phyloP scores from a whole-genome alignment of 805 yeast species.

The Hanseniaspora opuntiae region DNA sequence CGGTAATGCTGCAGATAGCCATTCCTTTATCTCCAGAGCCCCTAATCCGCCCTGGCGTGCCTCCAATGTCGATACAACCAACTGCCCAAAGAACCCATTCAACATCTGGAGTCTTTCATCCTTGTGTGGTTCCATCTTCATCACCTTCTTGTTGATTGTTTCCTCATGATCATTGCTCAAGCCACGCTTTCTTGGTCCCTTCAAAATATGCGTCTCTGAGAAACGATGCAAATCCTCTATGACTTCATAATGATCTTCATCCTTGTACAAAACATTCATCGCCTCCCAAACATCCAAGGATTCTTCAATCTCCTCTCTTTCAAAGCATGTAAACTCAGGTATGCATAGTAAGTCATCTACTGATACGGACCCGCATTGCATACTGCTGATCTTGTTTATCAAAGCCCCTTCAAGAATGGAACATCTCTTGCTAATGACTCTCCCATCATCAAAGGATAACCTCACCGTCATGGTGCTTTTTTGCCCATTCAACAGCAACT shows the following conservation, averaged over 20 bases:
- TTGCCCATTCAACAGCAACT: constrained; percentile 41
- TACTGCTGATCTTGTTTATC: neutral
- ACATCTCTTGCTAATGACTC: constrained; percentile 17
- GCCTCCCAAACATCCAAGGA: constrained; percentile 52
- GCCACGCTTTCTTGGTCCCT: neutral
- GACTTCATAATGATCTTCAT: constrained; percentile 15
- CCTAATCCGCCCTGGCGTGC: neutral
- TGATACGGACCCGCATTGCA: constrained; percentile 28
- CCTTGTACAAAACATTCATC: constrained; percentile 37
- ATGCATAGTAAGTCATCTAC: constrained; percentile 37
- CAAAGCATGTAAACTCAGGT: constrained; percentile 16
- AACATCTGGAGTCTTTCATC: neutral
- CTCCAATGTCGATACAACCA: neutral
- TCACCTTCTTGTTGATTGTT: neutral
- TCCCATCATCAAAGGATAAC: constrained; percentile 38
- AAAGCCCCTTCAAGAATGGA: neutral
- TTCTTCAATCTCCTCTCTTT: constrained; percentile 23
- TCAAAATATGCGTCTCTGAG: neutral
- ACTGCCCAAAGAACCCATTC: neutral
- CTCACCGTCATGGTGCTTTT: constrained; percentile 52
- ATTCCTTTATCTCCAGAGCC: constrained; percentile 31
- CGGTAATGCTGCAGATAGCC: constrained; percentile 42
- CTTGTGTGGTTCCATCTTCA: neutral
- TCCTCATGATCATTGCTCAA: neutral
- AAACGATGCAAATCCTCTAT: neutral